Evolutionary conservation across 495 filamentous ascomycete genomes (phyloP), one percentile per base, ranked within the genome.

Genomic region (Delitschia confertaspora): DNA sequence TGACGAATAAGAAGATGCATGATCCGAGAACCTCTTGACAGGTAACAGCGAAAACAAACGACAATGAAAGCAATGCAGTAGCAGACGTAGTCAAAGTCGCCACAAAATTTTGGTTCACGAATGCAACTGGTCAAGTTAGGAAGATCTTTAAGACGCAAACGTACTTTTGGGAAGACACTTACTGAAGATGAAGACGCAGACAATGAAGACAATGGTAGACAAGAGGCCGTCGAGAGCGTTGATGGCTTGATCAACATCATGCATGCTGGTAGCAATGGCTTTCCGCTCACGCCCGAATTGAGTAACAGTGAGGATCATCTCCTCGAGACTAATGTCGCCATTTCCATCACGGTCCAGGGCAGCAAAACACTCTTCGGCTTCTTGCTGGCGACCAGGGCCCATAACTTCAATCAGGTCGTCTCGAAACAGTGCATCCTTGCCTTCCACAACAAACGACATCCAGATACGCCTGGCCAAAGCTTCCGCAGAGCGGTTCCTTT

Each of bases 1-100:
- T 98, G 71, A 95, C 85, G 58, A 98, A 96, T 4, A 98, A 70
- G 69, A 98, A 98, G 61, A 98, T 93, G 67, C 89, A 95, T 13
- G 85, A 93, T 33, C 88, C 89, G 9, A 96, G 73, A 39, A 98
- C 79, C 64, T 98, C 91, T 63, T 96, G 89, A 0, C 82, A 79
- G 3, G 88, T 96, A 47, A 78, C 78, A 13, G 87, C 76, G 60
- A 98, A 96, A 45, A 95, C 80, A 65, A 96, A 98, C 37, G 88
- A 94, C 33, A 95, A 65, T 3, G 88, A 95, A 5, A 98, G 78
- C 33, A 98, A 70, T 1, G 89, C 79, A n/a, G 89, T 95, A 39
- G 89, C 91, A 40, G 87, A 84, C n/a, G 91, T 93, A 2, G 89
- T 82, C 18, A 98, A 79, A 14, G 88, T 93, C 6, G 84, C 85